Conservation (phyloP, 2,329 filamentous ascomycete species). For the Ophiostoma himal-ulmi region DNA sequence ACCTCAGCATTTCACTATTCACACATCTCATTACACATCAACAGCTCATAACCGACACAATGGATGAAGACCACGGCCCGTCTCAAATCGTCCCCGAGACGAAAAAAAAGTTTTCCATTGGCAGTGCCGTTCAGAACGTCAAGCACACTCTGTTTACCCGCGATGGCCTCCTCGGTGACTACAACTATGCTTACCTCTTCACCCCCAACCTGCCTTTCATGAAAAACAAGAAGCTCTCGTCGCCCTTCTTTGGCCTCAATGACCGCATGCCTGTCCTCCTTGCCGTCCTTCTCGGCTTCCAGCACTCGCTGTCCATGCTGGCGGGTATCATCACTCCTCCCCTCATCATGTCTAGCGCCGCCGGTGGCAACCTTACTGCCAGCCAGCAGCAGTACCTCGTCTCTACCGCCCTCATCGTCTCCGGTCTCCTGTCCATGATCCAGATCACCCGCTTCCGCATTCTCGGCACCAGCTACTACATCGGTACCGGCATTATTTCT, state of each 20-base stretch:
- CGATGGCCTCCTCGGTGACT: slow-evolving; percentile 73
- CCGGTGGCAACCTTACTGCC: slow-evolving; percentile 56
- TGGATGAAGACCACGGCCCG: slow-evolving; percentile 54
- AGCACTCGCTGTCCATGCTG: slow-evolving; percentile 73
- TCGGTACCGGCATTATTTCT: slow-evolving; percentile 69
- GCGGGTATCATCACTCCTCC: slow-evolving; percentile 72
- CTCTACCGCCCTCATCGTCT: slow-evolving; percentile 72
- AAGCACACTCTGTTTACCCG: slow-evolving; percentile 46
- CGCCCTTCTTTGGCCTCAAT: slow-evolving; percentile 79
- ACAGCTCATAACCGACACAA: slow-evolving; percentile 28
- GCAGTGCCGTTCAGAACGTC: slow-evolving; percentile 28
- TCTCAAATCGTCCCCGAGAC: slow-evolving; percentile 43
- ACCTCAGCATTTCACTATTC: background rate
- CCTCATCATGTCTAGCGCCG: slow-evolving; percentile 59
- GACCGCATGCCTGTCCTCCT: slow-evolving; percentile 71
- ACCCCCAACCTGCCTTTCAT: slow-evolving; percentile 77
- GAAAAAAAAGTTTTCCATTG: slow-evolving; percentile 30
- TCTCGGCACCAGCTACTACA: slow-evolving; percentile 61
- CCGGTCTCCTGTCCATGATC: slow-evolving; percentile 65
- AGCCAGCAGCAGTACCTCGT: slow-evolving; percentile 69
- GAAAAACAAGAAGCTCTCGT: slow-evolving; percentile 51
- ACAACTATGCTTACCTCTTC: slow-evolving; percentile 89
- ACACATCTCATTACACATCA: background rate
- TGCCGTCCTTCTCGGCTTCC: slow-evolving; percentile 68
- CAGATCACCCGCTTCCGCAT: slow-evolving; percentile 76